Base-by-base conservation (phyloP, 495 filamentous ascomycete species). In the Penicillium chermesinum region DNA sequence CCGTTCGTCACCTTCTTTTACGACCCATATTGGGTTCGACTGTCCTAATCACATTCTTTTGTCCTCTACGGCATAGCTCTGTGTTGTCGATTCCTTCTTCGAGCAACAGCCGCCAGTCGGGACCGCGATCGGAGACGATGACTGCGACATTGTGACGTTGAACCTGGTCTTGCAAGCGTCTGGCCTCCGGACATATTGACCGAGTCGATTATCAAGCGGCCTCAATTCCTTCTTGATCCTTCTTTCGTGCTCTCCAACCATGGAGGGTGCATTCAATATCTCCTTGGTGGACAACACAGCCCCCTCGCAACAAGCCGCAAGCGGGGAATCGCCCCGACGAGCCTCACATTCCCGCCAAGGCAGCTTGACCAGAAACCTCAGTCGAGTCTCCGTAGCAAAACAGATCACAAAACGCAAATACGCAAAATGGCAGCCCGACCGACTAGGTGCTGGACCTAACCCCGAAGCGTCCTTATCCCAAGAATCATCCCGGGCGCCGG, bases 361-460 rank as follows among this genome's bases (percentile, higher is more conserved):
- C 25, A 57, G 38, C n/a, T 48, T 62, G 1, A 54, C 64, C 9
- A 62, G 63, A 39, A 57, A 60, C 40, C 55, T 69, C 47, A 71
- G 60, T 6, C 69, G 61, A 7, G 53, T 58, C 25, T 67, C 70
- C 3, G 61, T 82, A 14, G 73, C 73, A 12, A 61, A 72, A 15
- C 71, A 76, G 51, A 60, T 81, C 10, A 58, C 70, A 7, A 74
- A 69, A 49, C 65, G 81, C 41, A 85, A 83, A 63, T 85, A 83
- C 44, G 73, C 76, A 7, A 83, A 81, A 64, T 86, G 79, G 67
- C 77, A 85, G 44, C 71, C 74, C 13, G 73, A 77, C 37, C 71
- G 65, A 41, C 60, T 73, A 7, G 62, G 66, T 1, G 50, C 72
- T 20, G 34, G 60, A 14, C 55, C 66, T 18, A 46, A 62, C 17